Evolutionary conservation across 495 filamentous ascomycete species (phyloP).

Genomic region (Penicillium parvum): DNA sequence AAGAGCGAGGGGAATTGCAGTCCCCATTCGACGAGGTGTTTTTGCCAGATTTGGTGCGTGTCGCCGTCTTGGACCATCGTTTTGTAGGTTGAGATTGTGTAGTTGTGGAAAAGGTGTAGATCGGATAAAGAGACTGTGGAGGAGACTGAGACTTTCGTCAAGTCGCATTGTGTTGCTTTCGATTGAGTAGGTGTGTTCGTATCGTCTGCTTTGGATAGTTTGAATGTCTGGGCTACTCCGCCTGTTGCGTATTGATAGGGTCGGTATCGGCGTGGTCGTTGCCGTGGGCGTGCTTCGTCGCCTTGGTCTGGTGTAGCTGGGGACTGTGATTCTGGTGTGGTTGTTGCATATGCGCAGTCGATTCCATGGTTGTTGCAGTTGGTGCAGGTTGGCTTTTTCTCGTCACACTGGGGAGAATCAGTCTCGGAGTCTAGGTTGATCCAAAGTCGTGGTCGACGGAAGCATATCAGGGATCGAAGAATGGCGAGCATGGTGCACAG

Average conservation of each 20-base stretch:
- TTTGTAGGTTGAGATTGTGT: slow-evolving; percentile 27
- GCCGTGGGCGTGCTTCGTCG: not conserved
- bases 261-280: slow-evolving; percentile 19
- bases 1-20: slow-evolving; percentile 42
- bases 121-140: slow-evolving; percentile 31
- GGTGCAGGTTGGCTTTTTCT: slow-evolving; percentile 28
- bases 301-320: not conserved
- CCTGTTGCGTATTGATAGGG: slow-evolving; percentile 20
- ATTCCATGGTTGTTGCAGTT: slow-evolving; percentile 29
- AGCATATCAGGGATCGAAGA: slow-evolving; percentile 1
- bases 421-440: not conserved
- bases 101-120: slow-evolving; percentile 39
- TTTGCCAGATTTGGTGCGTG: slow-evolving; percentile 32
- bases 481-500: slow-evolving; percentile 2
- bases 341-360: slow-evolving; percentile 19
- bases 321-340: slow-evolving; percentile 2
- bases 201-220: slow-evolving; percentile 1
- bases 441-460: not conserved
- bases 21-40: slow-evolving; percentile 37
- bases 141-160: not conserved
- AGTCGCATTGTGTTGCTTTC: slow-evolving; percentile 5
- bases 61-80: slow-evolving; percentile 26
- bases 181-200: not conserved
- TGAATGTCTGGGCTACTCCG: slow-evolving; percentile 9
- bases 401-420: slow-evolving; percentile 30